Evolutionary conservation across 1,139 yeast genomes (phyloP).

Genomic region (Candida sanyaensis): DNA sequence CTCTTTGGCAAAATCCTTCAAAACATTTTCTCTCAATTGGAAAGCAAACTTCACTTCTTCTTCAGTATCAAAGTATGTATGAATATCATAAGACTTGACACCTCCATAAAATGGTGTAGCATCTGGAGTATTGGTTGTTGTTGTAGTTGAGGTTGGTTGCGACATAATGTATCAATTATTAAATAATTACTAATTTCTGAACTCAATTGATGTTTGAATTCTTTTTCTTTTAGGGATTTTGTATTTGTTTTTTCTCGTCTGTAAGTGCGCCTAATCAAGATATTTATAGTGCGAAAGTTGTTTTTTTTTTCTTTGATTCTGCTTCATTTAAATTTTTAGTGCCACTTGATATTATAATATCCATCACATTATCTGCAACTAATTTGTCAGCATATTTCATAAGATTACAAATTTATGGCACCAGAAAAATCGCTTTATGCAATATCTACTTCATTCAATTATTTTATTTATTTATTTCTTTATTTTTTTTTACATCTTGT

Average conservation of each 20-base stretch:
- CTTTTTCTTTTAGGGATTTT: too few relatives aligned
- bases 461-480: conserved; percentile 24
- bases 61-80: conserved; percentile 51
- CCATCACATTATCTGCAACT: not conserved
- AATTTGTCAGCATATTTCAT: not conserved
- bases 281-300: not conserved
- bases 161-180: not conserved
- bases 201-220: too few relatives aligned
- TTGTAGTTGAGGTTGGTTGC: not conserved
- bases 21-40: conserved; percentile 42
- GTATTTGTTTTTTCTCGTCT: not conserved
- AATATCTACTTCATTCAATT: too few relatives aligned
- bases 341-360: too few relatives aligned
- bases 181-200: not conserved
- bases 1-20: conserved; percentile 46
- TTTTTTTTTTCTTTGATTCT: too few relatives aligned
- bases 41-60: conserved; percentile 37
- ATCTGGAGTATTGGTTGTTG: too few relatives aligned
- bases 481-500: conserved; percentile 38
- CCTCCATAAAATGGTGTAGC: conserved; percentile 26
- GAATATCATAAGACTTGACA: conserved; percentile 51
- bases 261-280: not conserved
- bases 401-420: not conserved
- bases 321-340: too few relatives aligned
- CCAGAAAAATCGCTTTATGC: too few relatives aligned